Percentiles rank a stretch among this genome's conserved stretches.
phyloP scores from a whole-genome alignment of 805 yeast species.

The Candida manassasensis region DNA sequence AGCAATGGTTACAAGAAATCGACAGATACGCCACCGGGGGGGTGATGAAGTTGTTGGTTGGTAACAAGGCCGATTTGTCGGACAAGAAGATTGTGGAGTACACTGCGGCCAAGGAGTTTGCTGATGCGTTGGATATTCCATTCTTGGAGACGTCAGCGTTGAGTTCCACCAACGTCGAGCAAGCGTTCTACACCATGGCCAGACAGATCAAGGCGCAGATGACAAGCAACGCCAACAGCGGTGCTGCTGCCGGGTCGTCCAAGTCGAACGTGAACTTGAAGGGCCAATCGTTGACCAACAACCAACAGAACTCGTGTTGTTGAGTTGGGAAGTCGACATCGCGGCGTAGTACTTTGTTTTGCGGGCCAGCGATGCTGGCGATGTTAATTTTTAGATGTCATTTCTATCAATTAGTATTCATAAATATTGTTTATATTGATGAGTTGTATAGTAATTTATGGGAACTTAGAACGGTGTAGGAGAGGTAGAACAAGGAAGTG shows the following conservation, averaged over 20 bases:
- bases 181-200: conserved; percentile 98
- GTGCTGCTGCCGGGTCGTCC: conserved; percentile 42
- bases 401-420: neutral
- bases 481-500: too few relatives aligned
- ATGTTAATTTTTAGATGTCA: too few relatives aligned
- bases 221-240: conserved; percentile 47
- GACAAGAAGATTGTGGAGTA: conserved; percentile 95
- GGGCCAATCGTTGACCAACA: conserved; percentile 53
- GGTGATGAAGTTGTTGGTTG: conserved; percentile 91
- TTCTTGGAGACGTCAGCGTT: conserved; percentile 95
- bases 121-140: conserved; percentile 90
- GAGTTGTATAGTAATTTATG: conserved; percentile 6
- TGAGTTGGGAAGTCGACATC: conserved; percentile 8
- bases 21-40: conserved; percentile 98
- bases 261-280: conserved; percentile 68
- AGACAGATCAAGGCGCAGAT: conserved; percentile 96
- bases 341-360: too few relatives aligned
- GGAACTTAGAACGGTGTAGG: conserved; percentile 3
- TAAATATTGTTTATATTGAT: conserved; percentile 4
- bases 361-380: too few relatives aligned
- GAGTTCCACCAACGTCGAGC: conserved; percentile 94
- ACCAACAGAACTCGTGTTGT: conserved; percentile 38
- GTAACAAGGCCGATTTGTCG: conserved; percentile 91
- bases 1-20: conserved; percentile 98
- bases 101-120: conserved; percentile 95